Evolutionary conservation across 192 early-diverging fungal species (phyloP).

Genomic region (Pilobolus umbonatus): DNA sequence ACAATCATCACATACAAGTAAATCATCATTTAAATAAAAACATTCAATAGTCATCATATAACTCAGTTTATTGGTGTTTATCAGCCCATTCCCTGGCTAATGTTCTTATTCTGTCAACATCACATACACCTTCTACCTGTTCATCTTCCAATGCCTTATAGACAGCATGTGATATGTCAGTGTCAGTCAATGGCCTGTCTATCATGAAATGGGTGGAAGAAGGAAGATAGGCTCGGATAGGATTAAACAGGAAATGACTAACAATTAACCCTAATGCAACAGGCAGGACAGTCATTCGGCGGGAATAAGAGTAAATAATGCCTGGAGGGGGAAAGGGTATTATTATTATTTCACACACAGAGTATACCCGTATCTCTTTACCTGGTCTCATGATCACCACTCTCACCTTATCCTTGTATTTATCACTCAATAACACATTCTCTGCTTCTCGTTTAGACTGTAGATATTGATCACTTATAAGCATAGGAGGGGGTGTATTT

Average conservation of each 20-base stretch:
- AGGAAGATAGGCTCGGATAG: constrained; percentile 19
- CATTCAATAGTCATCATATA: not conserved
- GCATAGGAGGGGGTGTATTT: constrained; percentile 11
- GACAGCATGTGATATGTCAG: constrained; percentile 10
- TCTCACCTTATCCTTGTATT: constrained; percentile 9
- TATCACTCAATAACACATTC: constrained; percentile 3
- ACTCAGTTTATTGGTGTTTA: not conserved
- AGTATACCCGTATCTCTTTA: not conserved
- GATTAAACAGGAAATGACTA: constrained; percentile 9
- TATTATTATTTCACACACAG: no score
- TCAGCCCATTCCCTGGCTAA: constrained; percentile 17
- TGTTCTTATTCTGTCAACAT: constrained; percentile 13
- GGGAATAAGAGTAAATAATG: constrained; percentile 19
- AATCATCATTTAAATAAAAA: constrained; percentile 1
- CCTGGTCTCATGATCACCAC: constrained; percentile 26
- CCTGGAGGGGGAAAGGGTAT: not conserved
- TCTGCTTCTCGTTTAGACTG: constrained; percentile 24
- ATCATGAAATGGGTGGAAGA: constrained; percentile 1
- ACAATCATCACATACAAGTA: not conserved
- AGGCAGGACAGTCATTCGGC: constrained; percentile 17
- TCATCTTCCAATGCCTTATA: constrained; percentile 16
- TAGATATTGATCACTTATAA: constrained; percentile 20
- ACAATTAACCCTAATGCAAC: constrained; percentile 15
- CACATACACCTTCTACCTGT: constrained; percentile 8
- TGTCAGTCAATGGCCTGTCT: constrained; percentile 19